Percentiles rank a stretch among this genome's conserved stretches.
Evolutionary conservation across 805 yeast genomes (phyloP).

Genomic region (Saturnispora kantuleensis): DNA sequence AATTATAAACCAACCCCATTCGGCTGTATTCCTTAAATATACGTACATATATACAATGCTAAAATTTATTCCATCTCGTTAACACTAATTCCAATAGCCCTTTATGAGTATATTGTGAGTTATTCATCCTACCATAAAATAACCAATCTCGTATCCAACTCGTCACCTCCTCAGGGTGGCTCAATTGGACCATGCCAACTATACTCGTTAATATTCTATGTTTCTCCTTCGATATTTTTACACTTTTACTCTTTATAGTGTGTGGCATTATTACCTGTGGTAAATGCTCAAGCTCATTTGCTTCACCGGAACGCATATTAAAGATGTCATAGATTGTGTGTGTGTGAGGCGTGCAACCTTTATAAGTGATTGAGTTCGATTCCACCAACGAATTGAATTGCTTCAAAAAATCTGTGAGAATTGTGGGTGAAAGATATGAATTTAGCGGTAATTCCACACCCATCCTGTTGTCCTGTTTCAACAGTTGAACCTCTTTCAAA

Average conservation of each 20-base stretch:
- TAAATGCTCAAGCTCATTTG: background rate
- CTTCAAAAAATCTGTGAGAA: background rate
- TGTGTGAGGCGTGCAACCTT: background rate
- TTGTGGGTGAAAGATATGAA: background rate
- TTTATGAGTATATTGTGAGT: constrained; percentile 15
- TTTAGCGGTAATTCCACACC: background rate
- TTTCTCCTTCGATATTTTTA: constrained; percentile 17
- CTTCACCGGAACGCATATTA: background rate
- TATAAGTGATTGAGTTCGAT: background rate
- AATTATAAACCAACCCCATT: constrained; percentile 49
- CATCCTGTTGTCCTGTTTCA: constrained; percentile 1
- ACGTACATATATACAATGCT: background rate
- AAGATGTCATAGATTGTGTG: background rate
- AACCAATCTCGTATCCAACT: constrained; percentile 23
- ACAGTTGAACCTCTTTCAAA: background rate
- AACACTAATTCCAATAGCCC: constrained; percentile 20
- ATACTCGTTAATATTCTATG: constrained; percentile 17
- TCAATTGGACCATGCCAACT: constrained; percentile 21
- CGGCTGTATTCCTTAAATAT: constrained; percentile 25
- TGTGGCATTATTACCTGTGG: constrained; percentile 1
- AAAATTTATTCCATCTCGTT: constrained; percentile 7
- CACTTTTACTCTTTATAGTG: background rate
- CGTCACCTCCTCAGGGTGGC: constrained; percentile 14
- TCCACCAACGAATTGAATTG: constrained; percentile 3
- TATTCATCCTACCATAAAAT: constrained; percentile 18